Base-by-base conservation (phyloP, 495 filamentous ascomycete species). In the Neurospora intermedia region DNA sequence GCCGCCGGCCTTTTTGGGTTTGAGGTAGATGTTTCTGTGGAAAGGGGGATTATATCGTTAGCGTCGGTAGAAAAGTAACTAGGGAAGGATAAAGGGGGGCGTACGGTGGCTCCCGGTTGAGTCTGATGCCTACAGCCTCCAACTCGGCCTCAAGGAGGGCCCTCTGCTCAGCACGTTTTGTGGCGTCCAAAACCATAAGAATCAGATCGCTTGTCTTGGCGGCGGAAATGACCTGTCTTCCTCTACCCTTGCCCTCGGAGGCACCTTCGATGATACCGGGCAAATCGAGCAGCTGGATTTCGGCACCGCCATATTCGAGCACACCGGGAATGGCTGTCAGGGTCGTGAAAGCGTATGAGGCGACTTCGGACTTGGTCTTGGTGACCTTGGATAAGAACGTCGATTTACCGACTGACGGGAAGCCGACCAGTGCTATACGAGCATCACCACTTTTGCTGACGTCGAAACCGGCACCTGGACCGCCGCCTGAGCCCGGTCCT, bases 201-300 rank as follows among this genome's bases (percentile, higher is more conserved):
- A 99, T 92, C 76, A 99, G 82, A 81, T 99, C 96, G 84, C 94
- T 97, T 16, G 96, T 98, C 91, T 97, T 99, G 31, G 96, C 96
- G n/a, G 96, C 96, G 41, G 93, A 97, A 79, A 99, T 99, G 48
- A 99, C 96, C 81, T 99, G 96, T 71, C 96, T 85, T 69, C 96
- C 96, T 88, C 96, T 84, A 35, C 96, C 96, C 83, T 99, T 99
- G 23, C 96, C 96, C 81, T 99, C 96, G 0, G 94, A 85, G 43
- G 96, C 96, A 69, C 96, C 96, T 80, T 99, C 96, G 78, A 99
- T 99, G 77, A 99, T 99, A 85, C 96, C 96, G 0, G 96, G 96
- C 73, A 99, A 84, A 91, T 99, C 96, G 48, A 99, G 90, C 73
- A 99, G 92, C 82, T 99, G 96, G 73, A 99, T 98, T 82, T 99